Conservation (phyloP, 768 basidiomycete genomes). For the Candolleomyces efflorescens region DNA sequence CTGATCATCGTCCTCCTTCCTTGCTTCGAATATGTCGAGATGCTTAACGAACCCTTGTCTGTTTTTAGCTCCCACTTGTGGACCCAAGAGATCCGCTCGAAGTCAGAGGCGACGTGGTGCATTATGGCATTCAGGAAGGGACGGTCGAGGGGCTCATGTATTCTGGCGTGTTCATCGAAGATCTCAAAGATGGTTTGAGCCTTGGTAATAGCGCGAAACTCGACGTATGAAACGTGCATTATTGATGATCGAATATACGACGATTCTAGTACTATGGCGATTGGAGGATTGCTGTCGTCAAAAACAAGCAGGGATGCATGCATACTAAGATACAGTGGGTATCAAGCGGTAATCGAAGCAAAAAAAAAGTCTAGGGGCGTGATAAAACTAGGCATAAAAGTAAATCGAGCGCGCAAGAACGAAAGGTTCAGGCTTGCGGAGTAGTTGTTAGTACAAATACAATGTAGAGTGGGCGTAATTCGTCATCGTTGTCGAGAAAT, state of each 20-base stretch:
- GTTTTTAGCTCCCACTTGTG: not conserved
- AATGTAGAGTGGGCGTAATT: not conserved
- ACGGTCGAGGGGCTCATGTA: conserved; percentile 50
- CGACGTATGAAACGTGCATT: no score
- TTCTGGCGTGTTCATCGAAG: conserved; percentile 57
- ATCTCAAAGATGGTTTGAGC: conserved; percentile 32
- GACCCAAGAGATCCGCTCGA: conserved; percentile 39
- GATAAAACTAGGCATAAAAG: no score
- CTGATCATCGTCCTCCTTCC: no score
- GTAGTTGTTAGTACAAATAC: conserved; percentile 7
- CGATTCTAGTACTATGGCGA: no score
- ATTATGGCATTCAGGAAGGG: conserved; percentile 57
- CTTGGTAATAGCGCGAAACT: conserved; percentile 14
- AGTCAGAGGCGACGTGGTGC: conserved; percentile 52
- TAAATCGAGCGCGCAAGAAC: no score
- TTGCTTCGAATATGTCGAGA: not conserved
- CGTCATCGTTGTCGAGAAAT: not conserved
- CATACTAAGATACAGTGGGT: no score
- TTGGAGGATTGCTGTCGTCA: no score
- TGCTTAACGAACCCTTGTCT: not conserved
- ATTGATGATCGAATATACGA: no score
- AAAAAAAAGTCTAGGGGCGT: no score
- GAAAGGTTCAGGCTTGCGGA: conserved; percentile 9
- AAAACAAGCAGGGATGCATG: no score
- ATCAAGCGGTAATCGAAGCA: no score